These are phyloP conservation scores for Sedum album DNA, from an alignment of 164 flowering plant genomes.

Conservation along the genomic window DNA sequence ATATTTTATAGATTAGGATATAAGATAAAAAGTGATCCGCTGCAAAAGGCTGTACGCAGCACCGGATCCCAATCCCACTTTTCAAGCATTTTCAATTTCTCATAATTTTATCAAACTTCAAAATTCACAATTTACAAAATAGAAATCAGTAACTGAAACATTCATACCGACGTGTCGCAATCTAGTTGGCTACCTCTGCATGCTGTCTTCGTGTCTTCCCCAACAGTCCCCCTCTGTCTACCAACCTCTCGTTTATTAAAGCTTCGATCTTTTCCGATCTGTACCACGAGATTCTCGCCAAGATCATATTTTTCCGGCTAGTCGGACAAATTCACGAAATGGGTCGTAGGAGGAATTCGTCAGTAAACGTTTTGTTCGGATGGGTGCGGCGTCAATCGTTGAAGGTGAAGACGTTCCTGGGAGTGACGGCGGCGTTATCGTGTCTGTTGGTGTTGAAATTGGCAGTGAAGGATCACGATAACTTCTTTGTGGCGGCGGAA, in stretches of 20 bases:
- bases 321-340: constrained; percentile 13
- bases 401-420: constrained; percentile 47
- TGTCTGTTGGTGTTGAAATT: constrained; percentile 33
- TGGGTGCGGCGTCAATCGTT: constrained; percentile 51
- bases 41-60: no score
- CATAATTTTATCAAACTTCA: no score
- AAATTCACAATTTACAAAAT: neutral
- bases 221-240: neutral
- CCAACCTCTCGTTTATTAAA: neutral
- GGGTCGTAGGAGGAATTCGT: constrained; percentile 38
- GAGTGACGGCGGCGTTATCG: constrained; percentile 15
- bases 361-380: constrained; percentile 35
- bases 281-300: neutral
- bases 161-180: no score
- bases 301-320: neutral
- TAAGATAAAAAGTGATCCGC: no score
- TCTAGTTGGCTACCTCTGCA: no score
- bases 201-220: constrained; percentile 22
- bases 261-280: constrained; percentile 11
- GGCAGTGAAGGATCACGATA: constrained; percentile 23
- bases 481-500: constrained; percentile 59
- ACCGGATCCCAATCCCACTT: no score
- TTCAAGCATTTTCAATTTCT: no score
- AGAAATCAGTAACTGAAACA: no score
- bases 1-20: no score